Evolutionary conservation across 371 early-diverging fungal species (phyloP), one percentile per base, ranked within the genome.

Genomic region (Mucor lusitanicus): DNA sequence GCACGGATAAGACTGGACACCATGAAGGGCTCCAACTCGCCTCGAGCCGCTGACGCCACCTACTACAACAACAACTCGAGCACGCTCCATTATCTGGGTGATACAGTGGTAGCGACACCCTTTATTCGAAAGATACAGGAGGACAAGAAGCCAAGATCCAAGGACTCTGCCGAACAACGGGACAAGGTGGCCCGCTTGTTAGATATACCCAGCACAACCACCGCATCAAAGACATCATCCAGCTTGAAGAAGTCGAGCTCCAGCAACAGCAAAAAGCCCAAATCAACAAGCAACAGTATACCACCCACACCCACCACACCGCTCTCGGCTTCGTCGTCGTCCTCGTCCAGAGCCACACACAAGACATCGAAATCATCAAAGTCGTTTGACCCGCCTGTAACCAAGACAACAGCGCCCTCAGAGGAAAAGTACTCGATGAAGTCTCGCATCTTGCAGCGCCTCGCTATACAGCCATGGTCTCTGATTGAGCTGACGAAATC

Each of bases 41-140:
- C 53, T 27, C 15, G 27, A 27, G 53, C 53, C 27, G 53, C 53
- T 53, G 27, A 25, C 8, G 67, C 67, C 3, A 55, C 53, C 6
- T 67, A 67, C 25, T 67, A 44, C 25, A 67, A 67, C 12, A 60
- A 67, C 21, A 67, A 67, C 19, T 60, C 61, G 0, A 67, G 61
- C 30, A 67, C 35, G 15, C 54, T 67, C 17, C 60, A 67, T 35
- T 67, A 28, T n/a, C 23, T 67, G 3, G 67, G 67, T 13, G 35
- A 42, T 9, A 28, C 67, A 13, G 39, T 67, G 3, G 13, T 61
- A 30, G 61, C 67, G 1, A 61, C 64, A 3, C 40, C 57, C 1
- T 39, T 6, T 9, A 37, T 30, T 13, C 44, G 25, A 39, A 59
- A 19, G 27, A 54, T 54, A 17, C 23, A 15, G 27, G n/a, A 19